Evolutionary conservation across 1,139 yeast genomes (phyloP).

Genomic region (Hanseniaspora sp.): DNA sequence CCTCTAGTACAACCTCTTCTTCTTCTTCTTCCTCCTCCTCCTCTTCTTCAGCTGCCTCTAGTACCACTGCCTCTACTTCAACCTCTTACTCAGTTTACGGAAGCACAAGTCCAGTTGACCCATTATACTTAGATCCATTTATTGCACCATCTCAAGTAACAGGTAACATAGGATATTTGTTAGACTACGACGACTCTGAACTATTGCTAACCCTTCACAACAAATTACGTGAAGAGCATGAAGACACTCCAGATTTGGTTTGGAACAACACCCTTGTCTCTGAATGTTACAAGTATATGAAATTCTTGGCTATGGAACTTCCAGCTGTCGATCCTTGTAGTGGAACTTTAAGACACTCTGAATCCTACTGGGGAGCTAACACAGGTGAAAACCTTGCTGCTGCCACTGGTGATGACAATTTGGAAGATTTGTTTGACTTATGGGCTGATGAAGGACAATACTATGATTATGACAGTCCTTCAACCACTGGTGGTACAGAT

Average conservation of each 20-base stretch:
- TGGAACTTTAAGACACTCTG: conserved; percentile 49
- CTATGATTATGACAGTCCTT: conserved; percentile 41
- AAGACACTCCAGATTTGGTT: conserved; percentile 39
- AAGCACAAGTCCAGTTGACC: conserved; percentile 4
- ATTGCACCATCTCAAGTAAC: not conserved
- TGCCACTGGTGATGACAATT: conserved; percentile 41
- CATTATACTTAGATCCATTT: conserved; percentile 1
- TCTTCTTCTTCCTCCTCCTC: not conserved
- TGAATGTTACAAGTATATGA: conserved; percentile 41
- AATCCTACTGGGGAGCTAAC: conserved; percentile 37
- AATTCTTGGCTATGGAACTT: conserved; percentile 35
- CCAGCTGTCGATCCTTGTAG: conserved; percentile 38
- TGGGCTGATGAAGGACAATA: conserved; percentile 54
- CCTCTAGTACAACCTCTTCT: not conserved
- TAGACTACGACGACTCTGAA: conserved; percentile 7
- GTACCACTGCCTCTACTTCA: not conserved
- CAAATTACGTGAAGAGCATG: conserved; percentile 29
- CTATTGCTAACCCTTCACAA: conserved; percentile 6
- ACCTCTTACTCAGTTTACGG: conserved; percentile 6
- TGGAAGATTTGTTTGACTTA: conserved; percentile 42
- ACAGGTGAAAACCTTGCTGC: conserved; percentile 56
- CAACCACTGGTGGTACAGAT: conserved; percentile 34
- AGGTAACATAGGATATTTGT: conserved; percentile 10
- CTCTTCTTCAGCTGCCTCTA: not conserved
- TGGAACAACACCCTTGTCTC: conserved; percentile 40